phyloP scores from a whole-genome alignment of 1,284 basidiomycete species.

The Inonotus hispidus region DNA sequence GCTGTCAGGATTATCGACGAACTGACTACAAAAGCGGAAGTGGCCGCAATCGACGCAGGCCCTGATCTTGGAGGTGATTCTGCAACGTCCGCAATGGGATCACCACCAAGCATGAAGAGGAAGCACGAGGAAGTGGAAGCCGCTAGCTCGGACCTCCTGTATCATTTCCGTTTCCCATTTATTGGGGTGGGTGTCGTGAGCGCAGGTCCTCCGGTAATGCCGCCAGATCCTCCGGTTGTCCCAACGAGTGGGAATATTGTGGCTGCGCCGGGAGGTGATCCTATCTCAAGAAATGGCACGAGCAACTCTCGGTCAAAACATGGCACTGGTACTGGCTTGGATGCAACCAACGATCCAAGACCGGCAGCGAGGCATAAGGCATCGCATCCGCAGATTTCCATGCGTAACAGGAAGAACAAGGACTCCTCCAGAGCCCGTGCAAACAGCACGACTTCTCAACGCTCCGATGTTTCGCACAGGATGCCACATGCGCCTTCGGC shows the following conservation, averaged over 20 bases:
- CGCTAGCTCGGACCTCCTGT: conserved; percentile 25
- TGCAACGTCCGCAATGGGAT: conserved; percentile 21
- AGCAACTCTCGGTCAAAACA: conserved; percentile 2
- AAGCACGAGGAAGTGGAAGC: conserved; percentile 45
- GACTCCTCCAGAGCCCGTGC: conserved; percentile 7
- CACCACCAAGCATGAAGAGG: conserved; percentile 40
- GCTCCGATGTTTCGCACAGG: conserved; percentile 2
- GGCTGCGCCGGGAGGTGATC: neutral
- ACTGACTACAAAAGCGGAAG: conserved; percentile 44
- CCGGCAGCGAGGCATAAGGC: conserved; percentile 9
- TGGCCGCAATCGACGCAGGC: neutral
- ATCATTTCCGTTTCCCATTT: conserved; percentile 43
- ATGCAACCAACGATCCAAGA: conserved; percentile 1
- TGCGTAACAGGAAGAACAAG: neutral
- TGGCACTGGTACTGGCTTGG: neutral
- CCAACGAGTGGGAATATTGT: neutral
- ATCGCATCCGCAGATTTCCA: neutral
- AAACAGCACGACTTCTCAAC: conserved; percentile 5
- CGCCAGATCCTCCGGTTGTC: neutral
- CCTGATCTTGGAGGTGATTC: neutral
- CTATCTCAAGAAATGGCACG: neutral
- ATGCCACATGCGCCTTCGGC: neutral
- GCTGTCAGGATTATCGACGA: conserved; percentile 43
- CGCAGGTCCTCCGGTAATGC: conserved; percentile 2
- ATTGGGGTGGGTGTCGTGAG: conserved; percentile 35